These are phyloP conservation scores for Fraxinus ornus DNA, from an alignment of 305 asterid genomes.

Conservation along the genomic window DNA sequence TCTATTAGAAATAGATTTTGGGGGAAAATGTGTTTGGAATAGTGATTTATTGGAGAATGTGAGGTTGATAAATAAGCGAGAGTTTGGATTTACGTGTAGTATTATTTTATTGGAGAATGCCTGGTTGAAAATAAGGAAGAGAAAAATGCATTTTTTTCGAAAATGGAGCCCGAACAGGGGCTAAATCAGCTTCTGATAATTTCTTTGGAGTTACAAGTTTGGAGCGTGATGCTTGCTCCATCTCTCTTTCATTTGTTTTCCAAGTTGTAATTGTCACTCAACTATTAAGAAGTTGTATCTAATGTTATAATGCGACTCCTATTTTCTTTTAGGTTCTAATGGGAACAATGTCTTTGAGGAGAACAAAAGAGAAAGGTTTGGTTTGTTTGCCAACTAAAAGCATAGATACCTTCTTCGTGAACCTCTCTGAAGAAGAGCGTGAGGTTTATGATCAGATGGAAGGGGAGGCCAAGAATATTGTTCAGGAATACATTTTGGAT, in stretches of 20 bases:
- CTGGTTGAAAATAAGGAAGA: background rate
- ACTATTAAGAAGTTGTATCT: constrained; percentile 4
- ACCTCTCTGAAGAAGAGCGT: constrained; percentile 77
- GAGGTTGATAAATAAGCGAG: background rate
- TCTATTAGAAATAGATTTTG: background rate
- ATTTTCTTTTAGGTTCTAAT: constrained; percentile 61
- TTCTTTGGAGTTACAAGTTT: constrained; percentile 2
- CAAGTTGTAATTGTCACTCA: background rate
- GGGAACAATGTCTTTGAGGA: constrained; percentile 82
- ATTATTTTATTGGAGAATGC: background rate
- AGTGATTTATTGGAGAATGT: background rate
- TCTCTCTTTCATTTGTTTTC: constrained; percentile 4
- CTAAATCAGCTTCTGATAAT: background rate
- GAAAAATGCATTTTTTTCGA: background rate
- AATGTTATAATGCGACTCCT: background rate
- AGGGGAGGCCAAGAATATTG: constrained; percentile 63
- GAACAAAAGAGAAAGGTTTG: constrained; percentile 76
- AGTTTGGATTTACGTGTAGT: background rate
- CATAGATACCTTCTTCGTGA: constrained; percentile 61
- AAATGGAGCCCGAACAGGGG: background rate
- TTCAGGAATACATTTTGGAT: constrained; percentile 48
- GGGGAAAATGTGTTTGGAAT: background rate
- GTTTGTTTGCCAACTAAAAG: constrained; percentile 71
- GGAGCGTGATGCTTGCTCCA: background rate
- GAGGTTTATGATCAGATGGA: constrained; percentile 85